Base-by-base conservation (phyloP, 306 rosid species). In the Rosa rugosa region DNA sequence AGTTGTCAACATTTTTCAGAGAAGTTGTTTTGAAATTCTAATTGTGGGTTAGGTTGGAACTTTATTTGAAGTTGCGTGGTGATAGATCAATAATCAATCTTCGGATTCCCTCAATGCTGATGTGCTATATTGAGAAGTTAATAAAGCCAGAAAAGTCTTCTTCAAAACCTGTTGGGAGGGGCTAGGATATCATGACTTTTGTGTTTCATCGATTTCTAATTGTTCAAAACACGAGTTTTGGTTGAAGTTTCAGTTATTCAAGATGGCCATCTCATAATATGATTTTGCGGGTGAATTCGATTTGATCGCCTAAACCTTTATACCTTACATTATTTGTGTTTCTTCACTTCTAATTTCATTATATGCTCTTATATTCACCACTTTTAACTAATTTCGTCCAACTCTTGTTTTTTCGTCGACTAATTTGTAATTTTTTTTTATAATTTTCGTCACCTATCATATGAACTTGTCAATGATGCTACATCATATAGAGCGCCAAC, bases 31-130 rank as follows among this genome's bases (percentile, higher is more conserved):
- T 77, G 66, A 42, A 65, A 54, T 54, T 64, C 64, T 79, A 68
- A 82, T 1, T 6, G 63, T 54, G 13, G 76, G 69, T 78, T 75
- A 49, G 73, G 72, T 62, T 80, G 25, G 45, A 42, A 54, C 83
- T 18, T 72, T 27, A 63, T 63, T 56, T 54, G 70, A 47, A 71
- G 44, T 47, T 49, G 59, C 60, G 53, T 71, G 71, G 75, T 71
- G 75, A 71, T 31, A 5, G 23, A 53, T 73, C 67, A 73, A 36
- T 53, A 36, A 51, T 72, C 38, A 14, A 22, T 45, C 40, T 12
- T 22, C 17, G 2, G 9, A 69, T n/a, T 44, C 51, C 12, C 7
- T 40, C 45, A 10, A 41, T 45, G 73, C 54, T 69, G 73, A 45
- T 69, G 73, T 12, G 45, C 38, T 22, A 64, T 64, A 22, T 44